A percentile compares a stretch with the other conserved stretches of the same genome.
Evolutionary conservation across 2,329 filamentous ascomycete genomes (phyloP).

Genomic region (Penicillium sp.): DNA sequence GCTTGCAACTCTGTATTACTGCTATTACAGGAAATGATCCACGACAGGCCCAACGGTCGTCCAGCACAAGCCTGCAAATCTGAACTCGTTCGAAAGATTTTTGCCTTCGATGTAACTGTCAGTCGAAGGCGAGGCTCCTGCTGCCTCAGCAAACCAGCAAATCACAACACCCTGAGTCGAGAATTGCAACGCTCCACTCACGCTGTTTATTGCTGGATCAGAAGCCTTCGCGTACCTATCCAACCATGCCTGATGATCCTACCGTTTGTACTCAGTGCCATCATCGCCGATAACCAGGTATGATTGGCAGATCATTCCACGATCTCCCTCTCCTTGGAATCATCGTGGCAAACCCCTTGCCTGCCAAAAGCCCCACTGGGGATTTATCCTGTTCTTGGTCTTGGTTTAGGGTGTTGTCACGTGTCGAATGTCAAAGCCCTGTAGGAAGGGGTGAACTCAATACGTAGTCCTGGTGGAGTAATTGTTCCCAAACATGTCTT

Average conservation of each 20-base stretch:
- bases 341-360: constrained; percentile 9
- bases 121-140: background rate
- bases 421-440: background rate
- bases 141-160: background rate
- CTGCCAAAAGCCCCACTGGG: background rate
- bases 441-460: background rate
- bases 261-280: background rate
- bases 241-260: background rate
- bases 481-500: constrained; percentile 1
- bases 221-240: background rate
- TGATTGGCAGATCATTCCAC: constrained; percentile 22
- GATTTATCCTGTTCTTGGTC: background rate
- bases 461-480: background rate
- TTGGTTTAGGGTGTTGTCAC: background rate
- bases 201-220: background rate
- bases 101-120: background rate
- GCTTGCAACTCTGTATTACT: no score
- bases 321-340: constrained; percentile 5
- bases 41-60: background rate
- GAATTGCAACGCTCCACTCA: background rate
- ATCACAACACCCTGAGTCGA: background rate
- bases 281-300: background rate
- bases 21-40: background rate
- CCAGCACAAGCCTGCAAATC: background rate
- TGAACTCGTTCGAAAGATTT: background rate